Evolutionary conservation across 345 rosid genomes (phyloP), one percentile per base, ranked within the genome.

Genomic region (Turritis glabra): DNA sequence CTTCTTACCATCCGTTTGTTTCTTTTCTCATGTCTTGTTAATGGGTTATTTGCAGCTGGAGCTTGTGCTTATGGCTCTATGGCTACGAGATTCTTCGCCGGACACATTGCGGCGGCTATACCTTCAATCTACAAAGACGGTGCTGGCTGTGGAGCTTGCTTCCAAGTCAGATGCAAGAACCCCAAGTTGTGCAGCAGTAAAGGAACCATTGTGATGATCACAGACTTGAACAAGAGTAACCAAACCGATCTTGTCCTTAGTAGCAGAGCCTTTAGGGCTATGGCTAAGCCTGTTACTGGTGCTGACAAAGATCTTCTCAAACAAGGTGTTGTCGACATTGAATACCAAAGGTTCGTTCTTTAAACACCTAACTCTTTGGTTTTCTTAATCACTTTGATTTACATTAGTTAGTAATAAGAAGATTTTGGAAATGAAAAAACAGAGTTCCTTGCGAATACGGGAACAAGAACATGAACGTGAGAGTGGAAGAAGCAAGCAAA

Each of bases 401-500:
- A 3, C 19, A n/a, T 33, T 35, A 0, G 19, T 15, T 23, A 60
- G 8, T 29, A 40, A 60, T n/a, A 41, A 54, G 13, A 19, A 15
- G 8, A 52, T 3, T 5, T 3, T 17, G 44, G 29, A 37, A 13
- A 57, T 51, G n/a, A 57, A 33, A 57, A 33, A 35, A 21, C 89
- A 92, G 99, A 85, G 89, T 95, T 35, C 97, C 91, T 10, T 95
- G 99, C 57, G 87, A 84, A 5, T 95, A 83, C 82, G 85, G 85
- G 46, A 81, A 69, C 37, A 67, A 80, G 80, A 92, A 95, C 53
- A 48, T 95, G 83, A 88, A 84, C 0, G 88, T 95, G 21, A 77
- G 97, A 60, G 99, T 95, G 1, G 97, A 92, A 82, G 99, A 95
- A 79, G 88, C 99, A 47, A 95, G 97, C 82, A 33, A 79, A 13